Evolutionary conservation across 768 basidiomycete species (phyloP), one percentile per base, ranked within the genome.

Genomic region (Kondoa malvinella): DNA sequence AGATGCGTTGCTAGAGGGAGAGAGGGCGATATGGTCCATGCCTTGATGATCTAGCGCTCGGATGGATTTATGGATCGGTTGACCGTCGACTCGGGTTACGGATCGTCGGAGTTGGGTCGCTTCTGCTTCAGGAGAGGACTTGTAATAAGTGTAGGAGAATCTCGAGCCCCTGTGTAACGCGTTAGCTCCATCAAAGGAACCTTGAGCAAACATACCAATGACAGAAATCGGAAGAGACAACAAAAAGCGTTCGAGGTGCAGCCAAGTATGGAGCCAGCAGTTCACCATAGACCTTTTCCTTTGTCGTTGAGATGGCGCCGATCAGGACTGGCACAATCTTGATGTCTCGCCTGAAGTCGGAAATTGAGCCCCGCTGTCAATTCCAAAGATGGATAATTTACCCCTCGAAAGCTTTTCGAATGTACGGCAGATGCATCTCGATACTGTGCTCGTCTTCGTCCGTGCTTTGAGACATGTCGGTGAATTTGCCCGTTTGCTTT

Each of bases 371-470:
- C 21, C 8, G 30, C n/a, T n/a, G n/a, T n/a, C n/a, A n/a, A n/a
- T n/a, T n/a, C n/a, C 14, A 40, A 30, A 27, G 27, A 27, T 33
- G 32, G 30, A 30, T 14, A 1, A 74, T 80, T 71, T 74, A 90
- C 89, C 84, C 84, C 77, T 88, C 81, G 69, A 94, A 95, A 14
- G 86, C 78, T 76, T 89, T 89, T 63, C 87, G 83, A 56, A 95
- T 79, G 76, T 89, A 92, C 8, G 62, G 64, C 17, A 68, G 31
- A 26, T 59, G 60, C 34, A 66, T 70, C 67, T 99, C 95, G 66
- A 99, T 84, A 75, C 89, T 92, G 76, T 99, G 95, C 74, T 99
- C 95, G 31, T 86, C 89, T 77, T 92, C 91, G 75, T 99, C 95
- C 1, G 84, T 84, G 1, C 78, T 73, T 1, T 81, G 71, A 21